Conservation (phyloP, 2,329 filamentous ascomycete genomes). For the Dendrostoma leiphaemia region DNA sequence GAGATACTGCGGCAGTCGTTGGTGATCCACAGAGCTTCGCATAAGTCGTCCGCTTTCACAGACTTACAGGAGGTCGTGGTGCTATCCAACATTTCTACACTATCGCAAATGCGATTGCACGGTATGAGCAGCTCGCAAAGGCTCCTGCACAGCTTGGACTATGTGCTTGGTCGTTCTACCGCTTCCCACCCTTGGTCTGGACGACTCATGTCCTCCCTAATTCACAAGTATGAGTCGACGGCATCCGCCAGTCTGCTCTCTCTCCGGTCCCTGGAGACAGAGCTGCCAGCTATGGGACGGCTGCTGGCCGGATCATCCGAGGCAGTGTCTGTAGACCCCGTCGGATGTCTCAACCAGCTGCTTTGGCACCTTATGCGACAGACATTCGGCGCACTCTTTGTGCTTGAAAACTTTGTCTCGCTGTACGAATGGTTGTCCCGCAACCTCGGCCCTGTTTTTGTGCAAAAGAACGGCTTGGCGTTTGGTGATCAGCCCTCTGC, state of each 20-base stretch:
- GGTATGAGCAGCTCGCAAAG: constrained; percentile 35
- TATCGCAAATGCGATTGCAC: constrained; percentile 42
- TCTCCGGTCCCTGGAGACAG: constrained; percentile 61
- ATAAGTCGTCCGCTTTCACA: constrained; percentile 21
- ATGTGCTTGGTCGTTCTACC: constrained; percentile 34
- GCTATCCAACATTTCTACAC: constrained; percentile 45
- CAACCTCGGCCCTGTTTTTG: constrained; percentile 18
- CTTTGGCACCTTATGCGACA: constrained; percentile 46
- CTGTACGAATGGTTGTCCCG: constrained; percentile 23
- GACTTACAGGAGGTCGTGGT: constrained; percentile 42
- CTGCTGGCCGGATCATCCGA: constrained; percentile 50
- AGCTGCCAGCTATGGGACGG: constrained; percentile 60
- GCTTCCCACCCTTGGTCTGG: constrained; percentile 44
- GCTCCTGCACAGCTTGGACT: constrained; percentile 47
- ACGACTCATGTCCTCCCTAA: constrained; percentile 48
- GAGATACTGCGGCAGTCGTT: constrained; percentile 54
- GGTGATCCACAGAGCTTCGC: constrained; percentile 36
- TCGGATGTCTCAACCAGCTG: constrained; percentile 45
- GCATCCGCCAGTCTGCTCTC: constrained; percentile 56
- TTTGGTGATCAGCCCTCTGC: constrained; percentile 26
- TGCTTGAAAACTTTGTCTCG: constrained; percentile 27
- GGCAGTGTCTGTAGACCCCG: constrained; percentile 48
- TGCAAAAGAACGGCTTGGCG: constrained; percentile 25
- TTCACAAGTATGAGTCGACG: constrained; percentile 53
- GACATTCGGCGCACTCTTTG: constrained; percentile 32